Evolutionary conservation across 2,329 filamentous ascomycete genomes (phyloP).

Genomic region (Elsinoe necatrix): DNA sequence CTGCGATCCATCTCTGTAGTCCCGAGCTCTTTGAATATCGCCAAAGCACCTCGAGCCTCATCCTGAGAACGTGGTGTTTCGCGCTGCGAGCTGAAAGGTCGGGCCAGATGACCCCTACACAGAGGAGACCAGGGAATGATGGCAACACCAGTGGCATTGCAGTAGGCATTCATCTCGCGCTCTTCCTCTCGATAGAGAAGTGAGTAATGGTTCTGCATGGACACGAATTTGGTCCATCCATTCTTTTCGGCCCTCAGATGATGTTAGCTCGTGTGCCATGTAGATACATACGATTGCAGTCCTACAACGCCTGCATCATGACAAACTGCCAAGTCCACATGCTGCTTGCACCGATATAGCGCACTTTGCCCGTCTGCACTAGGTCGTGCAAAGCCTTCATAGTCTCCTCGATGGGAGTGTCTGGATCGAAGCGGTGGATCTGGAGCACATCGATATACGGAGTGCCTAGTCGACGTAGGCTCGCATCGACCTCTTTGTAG

Average conservation of each 20-base stretch:
- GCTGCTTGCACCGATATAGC: conserved; percentile 38
- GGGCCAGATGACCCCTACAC: conserved; percentile 32
- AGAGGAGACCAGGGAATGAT: conserved; percentile 39
- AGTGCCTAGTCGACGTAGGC: conserved; percentile 34
- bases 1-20: conserved; percentile 24
- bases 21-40: too few relatives aligned
- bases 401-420: conserved; percentile 37
- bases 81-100: too few relatives aligned
- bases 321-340: conserved; percentile 41
- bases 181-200: conserved; percentile 56
- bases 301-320: conserved; percentile 29
- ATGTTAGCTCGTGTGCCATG: background rate
- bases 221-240: conserved; percentile 53
- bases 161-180: conserved; percentile 47
- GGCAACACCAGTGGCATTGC: conserved; percentile 41
- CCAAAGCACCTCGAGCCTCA: too few relatives aligned
- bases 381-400: conserved; percentile 41
- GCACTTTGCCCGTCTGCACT: conserved; percentile 36
- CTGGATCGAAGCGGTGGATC: conserved; percentile 40
- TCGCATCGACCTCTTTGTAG: conserved; percentile 40
- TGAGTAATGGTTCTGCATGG: conserved; percentile 53
- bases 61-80: too few relatives aligned
- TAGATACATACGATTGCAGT: background rate
- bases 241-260: conserved; percentile 40
- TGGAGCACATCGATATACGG: conserved; percentile 43